Percentiles rank a stretch among this genome's conserved stretches.
Conservation (phyloP, 1,139 yeast species). For the Entelexis sorbosivorans region DNA sequence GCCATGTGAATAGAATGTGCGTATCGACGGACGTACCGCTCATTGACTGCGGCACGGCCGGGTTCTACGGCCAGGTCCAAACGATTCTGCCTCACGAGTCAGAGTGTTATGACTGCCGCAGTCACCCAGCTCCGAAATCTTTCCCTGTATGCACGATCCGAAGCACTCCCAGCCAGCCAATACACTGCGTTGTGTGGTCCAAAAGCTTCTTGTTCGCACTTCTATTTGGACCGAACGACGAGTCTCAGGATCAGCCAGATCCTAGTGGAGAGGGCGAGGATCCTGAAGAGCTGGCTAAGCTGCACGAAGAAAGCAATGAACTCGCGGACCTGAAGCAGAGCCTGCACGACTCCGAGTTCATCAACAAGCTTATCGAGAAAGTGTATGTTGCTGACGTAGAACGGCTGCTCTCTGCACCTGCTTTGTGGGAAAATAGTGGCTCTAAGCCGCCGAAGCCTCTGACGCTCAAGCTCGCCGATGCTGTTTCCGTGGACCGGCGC, state of each 20-base stretch:
- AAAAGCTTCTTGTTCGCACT: constrained; percentile 79
- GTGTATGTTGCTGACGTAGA: constrained; percentile 65
- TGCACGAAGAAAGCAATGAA: constrained; percentile 67
- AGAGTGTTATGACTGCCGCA: constrained; percentile 89
- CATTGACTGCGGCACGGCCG: constrained; percentile 92
- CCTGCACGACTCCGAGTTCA: constrained; percentile 33
- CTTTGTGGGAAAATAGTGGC: constrained; percentile 60
- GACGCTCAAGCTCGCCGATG: constrained; percentile 22
- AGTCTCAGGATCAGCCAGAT: neutral
- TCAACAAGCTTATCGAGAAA: constrained; percentile 32
- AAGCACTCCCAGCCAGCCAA: constrained; percentile 91
- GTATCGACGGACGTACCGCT: constrained; percentile 63
- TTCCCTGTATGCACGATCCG: constrained; percentile 95
- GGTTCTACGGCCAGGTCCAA: constrained; percentile 85
- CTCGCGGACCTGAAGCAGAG: constrained; percentile 49
- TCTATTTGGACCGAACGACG: constrained; percentile 42
- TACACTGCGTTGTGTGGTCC: constrained; percentile 97
- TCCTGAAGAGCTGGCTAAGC: constrained; percentile 44
- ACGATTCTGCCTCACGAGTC: constrained; percentile 67
- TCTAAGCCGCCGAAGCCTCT: constrained; percentile 61
- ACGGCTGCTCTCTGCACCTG: constrained; percentile 51
- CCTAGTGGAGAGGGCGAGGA: constrained; percentile 25
- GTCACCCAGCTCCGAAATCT: constrained; percentile 77
- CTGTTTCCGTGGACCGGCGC: constrained; percentile 24
- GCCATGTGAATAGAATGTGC: constrained; percentile 77